Evolutionary conservation across 176 grass and related monocot species (phyloP).

Genomic region (Bothriochloa decipiens): DNA sequence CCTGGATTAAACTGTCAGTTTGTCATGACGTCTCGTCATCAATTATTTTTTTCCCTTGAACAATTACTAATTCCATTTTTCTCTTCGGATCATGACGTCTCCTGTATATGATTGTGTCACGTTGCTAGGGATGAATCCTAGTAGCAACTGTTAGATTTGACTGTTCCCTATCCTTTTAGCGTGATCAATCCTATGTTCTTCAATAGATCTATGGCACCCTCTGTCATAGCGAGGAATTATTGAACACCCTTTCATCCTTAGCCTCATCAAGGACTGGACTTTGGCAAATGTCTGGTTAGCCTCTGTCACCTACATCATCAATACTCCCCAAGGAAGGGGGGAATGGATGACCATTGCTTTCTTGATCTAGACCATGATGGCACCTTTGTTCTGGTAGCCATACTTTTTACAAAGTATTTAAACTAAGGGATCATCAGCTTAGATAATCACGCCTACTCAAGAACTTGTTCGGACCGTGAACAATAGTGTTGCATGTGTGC

Average conservation of each 20-base stretch:
- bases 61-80: background rate
- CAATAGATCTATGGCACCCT: conserved; percentile 34
- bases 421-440: conserved; percentile 45
- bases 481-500: conserved; percentile 38
- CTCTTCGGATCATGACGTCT: conserved; percentile 35
- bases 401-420: conserved; percentile 43
- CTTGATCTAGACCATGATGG: conserved; percentile 42
- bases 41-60: conserved; percentile 16
- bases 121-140: conserved; percentile 28
- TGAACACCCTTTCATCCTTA: conserved; percentile 10
- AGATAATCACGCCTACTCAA: conserved; percentile 42
- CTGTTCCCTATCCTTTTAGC: conserved; percentile 28
- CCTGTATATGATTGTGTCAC: conserved; percentile 25
- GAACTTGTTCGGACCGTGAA: conserved; percentile 21
- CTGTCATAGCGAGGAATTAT: conserved; percentile 42
- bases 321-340: background rate
- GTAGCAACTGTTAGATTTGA: conserved; percentile 29
- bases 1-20: background rate
- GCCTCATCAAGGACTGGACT: conserved; percentile 31
- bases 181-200: conserved; percentile 38
- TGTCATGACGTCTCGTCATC: background rate
- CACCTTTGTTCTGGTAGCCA: conserved; percentile 50
- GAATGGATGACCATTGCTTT: conserved; percentile 29
- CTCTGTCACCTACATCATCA: conserved; percentile 22
- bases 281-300: conserved; percentile 26